These are phyloP conservation scores for Eimeria zaria DNA, from an alignment of 169 alveolate species.

Conservation along the genomic window DNA sequence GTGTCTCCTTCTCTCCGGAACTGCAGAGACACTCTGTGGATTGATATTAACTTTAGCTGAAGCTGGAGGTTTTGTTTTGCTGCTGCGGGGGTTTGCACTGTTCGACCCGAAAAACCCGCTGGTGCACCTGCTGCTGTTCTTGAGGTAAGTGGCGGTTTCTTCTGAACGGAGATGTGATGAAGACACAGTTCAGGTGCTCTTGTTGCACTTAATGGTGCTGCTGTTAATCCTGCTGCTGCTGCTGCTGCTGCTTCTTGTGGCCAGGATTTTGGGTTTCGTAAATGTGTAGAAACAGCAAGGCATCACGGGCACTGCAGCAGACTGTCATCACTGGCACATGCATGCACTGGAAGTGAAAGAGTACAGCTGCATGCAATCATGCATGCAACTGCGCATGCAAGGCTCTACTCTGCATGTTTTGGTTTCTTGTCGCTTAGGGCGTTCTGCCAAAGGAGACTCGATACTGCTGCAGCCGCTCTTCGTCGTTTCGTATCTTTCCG, in stretches of 20 bases:
- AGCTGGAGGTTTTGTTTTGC: constrained; percentile 47
- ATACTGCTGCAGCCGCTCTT: constrained; percentile 44
- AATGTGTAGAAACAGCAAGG: neutral
- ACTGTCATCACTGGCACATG: neutral
- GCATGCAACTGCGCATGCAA: too few species aligned
- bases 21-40: constrained; percentile 49
- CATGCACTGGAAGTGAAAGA: neutral
- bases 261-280: neutral
- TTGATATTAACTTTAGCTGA: constrained; percentile 43
- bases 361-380: neutral
- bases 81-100: constrained; percentile 72
- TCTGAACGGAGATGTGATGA: neutral
- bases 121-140: constrained; percentile 65
- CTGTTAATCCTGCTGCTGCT: neutral
- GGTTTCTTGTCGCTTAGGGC: neutral
- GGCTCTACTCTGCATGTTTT: constrained; percentile 30
- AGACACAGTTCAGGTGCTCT: neutral
- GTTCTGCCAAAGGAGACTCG: constrained; percentile 73
- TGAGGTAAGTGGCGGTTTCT: constrained; percentile 14
- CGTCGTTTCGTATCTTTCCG: constrained; percentile 61
- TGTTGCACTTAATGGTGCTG: constrained; percentile 1
- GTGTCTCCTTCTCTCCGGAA: constrained; percentile 39
- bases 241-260: neutral
- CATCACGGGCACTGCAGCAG: neutral
- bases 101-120: constrained; percentile 63